phyloP scores from a whole-genome alignment of 805 yeast genomes.

The Candida insectalens region DNA sequence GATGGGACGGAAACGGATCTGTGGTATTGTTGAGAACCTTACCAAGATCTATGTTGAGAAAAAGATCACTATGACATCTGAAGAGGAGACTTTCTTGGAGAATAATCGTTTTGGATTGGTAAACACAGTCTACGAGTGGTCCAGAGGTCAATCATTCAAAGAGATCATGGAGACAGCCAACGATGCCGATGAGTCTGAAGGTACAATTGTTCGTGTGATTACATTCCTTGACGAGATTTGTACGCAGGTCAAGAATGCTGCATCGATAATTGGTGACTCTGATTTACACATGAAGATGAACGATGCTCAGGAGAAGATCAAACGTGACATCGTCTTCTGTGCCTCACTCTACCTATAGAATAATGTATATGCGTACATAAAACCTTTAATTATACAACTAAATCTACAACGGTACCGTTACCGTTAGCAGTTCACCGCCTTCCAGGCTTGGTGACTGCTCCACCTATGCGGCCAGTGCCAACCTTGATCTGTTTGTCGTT shows the following conservation, averaged over 20 bases:
- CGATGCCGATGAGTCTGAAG: conserved; percentile 65
- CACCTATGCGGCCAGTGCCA: not conserved
- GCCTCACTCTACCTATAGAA: conserved; percentile 76
- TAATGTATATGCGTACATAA: not conserved
- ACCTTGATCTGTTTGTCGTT: conserved; percentile 7
- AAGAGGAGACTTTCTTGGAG: conserved; percentile 78
- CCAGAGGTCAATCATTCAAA: conserved; percentile 83
- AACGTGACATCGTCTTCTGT: conserved; percentile 95
- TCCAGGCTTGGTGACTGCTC: not conserved
- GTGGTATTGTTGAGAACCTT: conserved; percentile 58
- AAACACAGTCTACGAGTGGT: conserved; percentile 97
- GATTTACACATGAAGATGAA: conserved; percentile 82
- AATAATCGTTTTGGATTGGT: conserved; percentile 81
- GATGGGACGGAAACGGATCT: conserved; percentile 55
- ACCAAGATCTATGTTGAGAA: conserved; percentile 51
- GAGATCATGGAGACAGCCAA: conserved; percentile 84
- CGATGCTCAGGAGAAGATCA: conserved; percentile 87
- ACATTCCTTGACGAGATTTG: conserved; percentile 92
- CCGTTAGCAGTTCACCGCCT: not conserved
- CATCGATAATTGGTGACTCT: conserved; percentile 89
- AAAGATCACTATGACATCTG: conserved; percentile 70
- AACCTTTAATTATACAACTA: not conserved
- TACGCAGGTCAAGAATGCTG: conserved; percentile 88
- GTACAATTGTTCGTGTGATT: conserved; percentile 92
- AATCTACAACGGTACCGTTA: no score